Evolutionary conservation across 108 stramenopile species (phyloP), one percentile per base, ranked within the genome.

Genomic region (Skeletonema costatum): DNA sequence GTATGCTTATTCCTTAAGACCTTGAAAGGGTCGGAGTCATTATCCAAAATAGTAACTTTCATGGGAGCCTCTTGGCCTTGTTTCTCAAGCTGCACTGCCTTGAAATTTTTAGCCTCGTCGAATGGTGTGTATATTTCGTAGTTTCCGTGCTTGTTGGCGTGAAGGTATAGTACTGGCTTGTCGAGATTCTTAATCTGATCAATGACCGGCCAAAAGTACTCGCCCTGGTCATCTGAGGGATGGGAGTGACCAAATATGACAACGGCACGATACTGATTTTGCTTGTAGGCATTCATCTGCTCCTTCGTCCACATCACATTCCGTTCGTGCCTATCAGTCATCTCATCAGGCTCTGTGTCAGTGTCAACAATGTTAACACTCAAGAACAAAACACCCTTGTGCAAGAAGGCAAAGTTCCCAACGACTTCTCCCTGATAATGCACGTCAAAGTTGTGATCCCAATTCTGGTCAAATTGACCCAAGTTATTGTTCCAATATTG

Each of bases 191-290:
- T 66, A 32, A 83, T 60, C 21, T 76, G 68, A 31, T 75, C 84
- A 58, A 90, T 51, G 12, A 78, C 62, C 2, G 83, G 77, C 62
- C 80, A 82, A 72, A 93, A 95, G 46, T 77, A 77, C 25, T 84
- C 78, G 5, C 88, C 86, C 64, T 92, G 82, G 11, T 69, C 67
- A 8, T 70, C 60, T 6, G 81, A 75, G 14, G 89, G 90, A 14
- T 81, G 74, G 9, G 91, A 89, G 74, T 95, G 92, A 29, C 89
- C 92, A 38, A 95, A 72, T 11, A 95, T 66, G 21, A 95, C 92
- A 68, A 95, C 60, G 17, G 86, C 83, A 32, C 84, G 81, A 72
- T 80, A 91, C 9, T 85, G 56, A 36, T 73, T 84, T 25, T 17
- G 38, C 51, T 59, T 16, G 21, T 72, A 78, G 32, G 42, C 32